Evolutionary conservation across 805 yeast species (phyloP), one percentile per base, ranked within the genome.

Genomic region (Tetrapisispora nanseiensis): DNA sequence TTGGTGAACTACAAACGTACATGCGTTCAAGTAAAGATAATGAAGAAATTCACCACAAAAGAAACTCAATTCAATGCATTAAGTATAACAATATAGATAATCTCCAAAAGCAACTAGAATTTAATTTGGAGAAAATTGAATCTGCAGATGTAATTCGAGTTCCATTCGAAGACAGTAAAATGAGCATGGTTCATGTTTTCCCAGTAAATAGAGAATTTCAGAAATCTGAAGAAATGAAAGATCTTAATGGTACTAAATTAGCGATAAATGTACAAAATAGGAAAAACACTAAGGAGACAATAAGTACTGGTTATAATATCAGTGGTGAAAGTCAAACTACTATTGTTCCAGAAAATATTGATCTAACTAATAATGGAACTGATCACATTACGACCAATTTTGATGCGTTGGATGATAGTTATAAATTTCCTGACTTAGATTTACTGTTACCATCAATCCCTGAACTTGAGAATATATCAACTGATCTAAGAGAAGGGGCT

Each of bases 401-500:
- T 24, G 8, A 11, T 11, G 11, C 8, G 27, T 24, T 24, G 27
- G 27, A 24, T 24, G 27, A 24, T 24, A 11, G 11, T 24, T 24
- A 24, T 24, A 28, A 28, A 28, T 6, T 8, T 16, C n/a, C n/a
- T 13, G 31, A 28, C n/a, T 28, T 12, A 28, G 31, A 28, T 5
- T 13, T 28, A 16, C 31, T 28, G n/a, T 12, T 28, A 12, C 8
- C 31, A 12, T 8, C 31, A 28, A 12, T 28, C n/a, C 31, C 31
- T 8, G 31, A 28, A 28, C n/a, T 28, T 13, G 31, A 28, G n/a
- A 8, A 6, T 8, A 34, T 40, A 13, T 40, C 43, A 6, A 30
- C 23, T 34, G 43, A 40, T 33, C 23, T 40, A 22, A 40, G 31
- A 35, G 43, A 40, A n/a, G 43, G 35, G 28, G 43, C 21, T 6